A percentile compares a stretch with the other conserved stretches of the same genome.
These are phyloP conservation scores for Blastobotrys aristatus DNA, from an alignment of 1,139 yeast genomes.

Conservation along the genomic window DNA sequence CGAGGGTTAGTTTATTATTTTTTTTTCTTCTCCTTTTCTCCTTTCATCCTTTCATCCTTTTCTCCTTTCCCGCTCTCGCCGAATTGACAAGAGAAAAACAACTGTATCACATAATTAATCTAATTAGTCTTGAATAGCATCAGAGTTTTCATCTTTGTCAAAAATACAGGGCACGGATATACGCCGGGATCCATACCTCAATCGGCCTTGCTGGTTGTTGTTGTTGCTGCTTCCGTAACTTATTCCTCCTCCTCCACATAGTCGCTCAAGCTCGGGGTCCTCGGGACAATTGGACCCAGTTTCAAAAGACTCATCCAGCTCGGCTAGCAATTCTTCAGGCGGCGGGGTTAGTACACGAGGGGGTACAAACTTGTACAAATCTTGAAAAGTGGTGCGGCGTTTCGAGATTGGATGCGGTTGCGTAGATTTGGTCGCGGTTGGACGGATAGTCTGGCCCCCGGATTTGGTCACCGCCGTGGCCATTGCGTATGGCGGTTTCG, in stretches of 20 bases:
- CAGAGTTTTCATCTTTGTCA: slow-evolving; percentile 3
- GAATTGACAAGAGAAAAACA: too few species aligned
- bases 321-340: background rate
- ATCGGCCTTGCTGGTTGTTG: background rate
- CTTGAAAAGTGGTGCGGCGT: background rate
- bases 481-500: background rate
- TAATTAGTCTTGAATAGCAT: slow-evolving; percentile 2
- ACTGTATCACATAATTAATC: background rate
- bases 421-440: background rate
- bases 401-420: background rate
- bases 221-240: background rate
- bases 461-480: background rate
- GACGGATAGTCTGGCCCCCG: background rate
- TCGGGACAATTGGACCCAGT: background rate
- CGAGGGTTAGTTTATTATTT: slow-evolving; percentile 41
- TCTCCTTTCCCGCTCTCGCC: too few species aligned
- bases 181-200: slow-evolving; percentile 6
- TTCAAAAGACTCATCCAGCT: slow-evolving; percentile 1
- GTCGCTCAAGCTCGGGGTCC: slow-evolving; percentile 3
- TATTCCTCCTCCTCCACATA: background rate
- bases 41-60: background rate
- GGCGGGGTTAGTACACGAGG: background rate
- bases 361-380: background rate
- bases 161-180: slow-evolving; percentile 9
- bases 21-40: slow-evolving; percentile 5